Conservation (phyloP, 352 stramenopile species). For the Globisporangium yorkense region DNA sequence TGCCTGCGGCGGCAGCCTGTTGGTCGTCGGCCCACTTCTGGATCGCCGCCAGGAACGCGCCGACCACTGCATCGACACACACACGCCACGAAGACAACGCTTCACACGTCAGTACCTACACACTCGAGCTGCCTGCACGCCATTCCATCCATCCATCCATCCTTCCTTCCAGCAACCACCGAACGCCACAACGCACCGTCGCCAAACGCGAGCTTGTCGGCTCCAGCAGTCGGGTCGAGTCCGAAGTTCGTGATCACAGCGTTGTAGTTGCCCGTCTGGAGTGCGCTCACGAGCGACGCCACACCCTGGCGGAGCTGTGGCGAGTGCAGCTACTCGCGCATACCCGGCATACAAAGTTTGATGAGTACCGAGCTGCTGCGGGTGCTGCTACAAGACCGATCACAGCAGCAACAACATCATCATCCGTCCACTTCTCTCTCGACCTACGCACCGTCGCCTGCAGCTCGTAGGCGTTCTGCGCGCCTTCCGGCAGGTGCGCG, state of each 20-base stretch:
- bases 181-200: constrained; percentile 44
- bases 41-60: constrained; percentile 69
- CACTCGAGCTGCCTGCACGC: neutral
- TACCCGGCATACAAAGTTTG: neutral
- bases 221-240: constrained; percentile 70
- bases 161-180: neutral
- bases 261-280: constrained; percentile 90
- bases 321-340: constrained; percentile 39
- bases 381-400: neutral
- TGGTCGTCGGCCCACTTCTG: constrained; percentile 65
- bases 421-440: neutral
- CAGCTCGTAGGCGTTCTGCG: constrained; percentile 71
- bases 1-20: constrained; percentile 5
- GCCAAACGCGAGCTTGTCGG: constrained; percentile 72
- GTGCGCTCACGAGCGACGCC: constrained; percentile 68
- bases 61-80: constrained; percentile 36
- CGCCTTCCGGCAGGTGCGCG: constrained; percentile 71
- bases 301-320: constrained; percentile 89
- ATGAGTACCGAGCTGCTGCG: neutral
- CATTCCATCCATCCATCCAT: too few relatives aligned
- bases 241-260: constrained; percentile 88
- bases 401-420: too few relatives aligned
- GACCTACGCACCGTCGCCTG: constrained; percentile 47
- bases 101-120: too few relatives aligned
- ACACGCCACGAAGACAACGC: too few relatives aligned